A percentile compares a stretch with the other conserved stretches of the same genome.
phyloP scores from a whole-genome alignment of 371 early-diverging fungal genomes.

The Rhizopus arrhizus region DNA sequence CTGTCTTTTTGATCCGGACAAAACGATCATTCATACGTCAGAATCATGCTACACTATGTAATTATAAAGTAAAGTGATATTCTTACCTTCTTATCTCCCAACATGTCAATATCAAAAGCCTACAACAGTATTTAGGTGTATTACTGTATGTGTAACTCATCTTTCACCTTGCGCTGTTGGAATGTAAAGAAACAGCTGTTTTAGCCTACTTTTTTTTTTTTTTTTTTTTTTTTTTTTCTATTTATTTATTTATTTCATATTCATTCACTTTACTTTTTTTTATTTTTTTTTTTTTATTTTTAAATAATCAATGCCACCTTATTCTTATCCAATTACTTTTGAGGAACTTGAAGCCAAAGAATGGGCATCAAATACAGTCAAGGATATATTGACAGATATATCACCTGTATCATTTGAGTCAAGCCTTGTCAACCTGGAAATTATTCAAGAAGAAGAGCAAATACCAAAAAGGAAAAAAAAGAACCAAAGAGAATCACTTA shows the following conservation, averaged over 20 bases:
- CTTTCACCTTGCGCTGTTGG: background rate
- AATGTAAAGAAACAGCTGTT: background rate
- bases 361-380: slow-evolving; percentile 42
- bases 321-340: slow-evolving; percentile 31
- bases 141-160: background rate
- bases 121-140: too few species aligned
- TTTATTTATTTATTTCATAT: background rate
- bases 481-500: slow-evolving; percentile 3
- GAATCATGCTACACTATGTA: background rate
- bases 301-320: slow-evolving; percentile 23
- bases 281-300: slow-evolving; percentile 1
- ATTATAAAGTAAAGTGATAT: background rate
- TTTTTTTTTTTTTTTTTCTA: slow-evolving; percentile 10
- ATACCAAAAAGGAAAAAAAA: background rate
- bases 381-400: slow-evolving; percentile 32
- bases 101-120: background rate
- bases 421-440: background rate
- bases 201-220: slow-evolving; percentile 10
- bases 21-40: background rate
- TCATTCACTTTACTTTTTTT: slow-evolving; percentile 9
- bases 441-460: background rate
- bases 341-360: slow-evolving; percentile 43
- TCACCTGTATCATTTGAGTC: slow-evolving; percentile 36
- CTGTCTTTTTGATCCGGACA: too few species aligned
- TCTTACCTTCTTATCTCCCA: background rate